These are phyloP conservation scores for Clonostachys rosea DNA, from an alignment of 2,329 filamentous ascomycete genomes.

Conservation along the genomic window DNA sequence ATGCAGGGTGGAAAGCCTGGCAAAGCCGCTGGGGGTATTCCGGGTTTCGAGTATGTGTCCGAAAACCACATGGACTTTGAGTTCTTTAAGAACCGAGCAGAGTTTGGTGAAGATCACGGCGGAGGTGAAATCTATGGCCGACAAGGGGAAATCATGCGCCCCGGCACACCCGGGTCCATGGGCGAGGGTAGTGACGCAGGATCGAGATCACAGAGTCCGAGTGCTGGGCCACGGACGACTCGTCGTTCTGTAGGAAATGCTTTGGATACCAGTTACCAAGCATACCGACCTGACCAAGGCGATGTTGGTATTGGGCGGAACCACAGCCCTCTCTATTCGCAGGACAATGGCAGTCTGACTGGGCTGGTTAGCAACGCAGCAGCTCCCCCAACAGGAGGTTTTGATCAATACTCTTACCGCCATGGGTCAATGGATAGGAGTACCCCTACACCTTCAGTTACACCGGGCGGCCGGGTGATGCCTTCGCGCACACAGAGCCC, in stretches of 20 bases:
- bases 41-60: constrained; percentile 85
- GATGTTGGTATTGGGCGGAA: constrained; percentile 19
- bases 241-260: constrained; percentile 26
- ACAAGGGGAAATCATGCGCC: constrained; percentile 52
- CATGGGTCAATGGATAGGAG: constrained; percentile 13
- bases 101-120: constrained; percentile 85
- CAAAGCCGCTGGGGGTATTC: constrained; percentile 37
- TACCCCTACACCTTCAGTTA: constrained; percentile 1
- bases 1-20: constrained; percentile 60
- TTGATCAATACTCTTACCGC: constrained; percentile 10
- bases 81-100: constrained; percentile 84
- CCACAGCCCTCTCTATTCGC: constrained; percentile 43
- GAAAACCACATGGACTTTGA: constrained; percentile 85
- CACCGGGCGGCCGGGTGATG: constrained; percentile 5
- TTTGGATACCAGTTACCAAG: constrained; percentile 21
- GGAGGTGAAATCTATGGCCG: constrained; percentile 66
- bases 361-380: constrained; percentile 50
- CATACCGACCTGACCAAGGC: constrained; percentile 12
- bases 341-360: constrained; percentile 47
- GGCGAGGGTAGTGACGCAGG: constrained; percentile 33
- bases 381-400: constrained; percentile 37
- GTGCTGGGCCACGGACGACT: constrained; percentile 7
- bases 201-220: constrained; percentile 47
- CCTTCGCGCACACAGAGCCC: constrained; percentile 14
- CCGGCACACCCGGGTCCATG: constrained; percentile 55